Evolutionary conservation across 1,139 yeast species (phyloP), one percentile per base, ranked within the genome.

Genomic region (Hanseniaspora gamundiae): DNA sequence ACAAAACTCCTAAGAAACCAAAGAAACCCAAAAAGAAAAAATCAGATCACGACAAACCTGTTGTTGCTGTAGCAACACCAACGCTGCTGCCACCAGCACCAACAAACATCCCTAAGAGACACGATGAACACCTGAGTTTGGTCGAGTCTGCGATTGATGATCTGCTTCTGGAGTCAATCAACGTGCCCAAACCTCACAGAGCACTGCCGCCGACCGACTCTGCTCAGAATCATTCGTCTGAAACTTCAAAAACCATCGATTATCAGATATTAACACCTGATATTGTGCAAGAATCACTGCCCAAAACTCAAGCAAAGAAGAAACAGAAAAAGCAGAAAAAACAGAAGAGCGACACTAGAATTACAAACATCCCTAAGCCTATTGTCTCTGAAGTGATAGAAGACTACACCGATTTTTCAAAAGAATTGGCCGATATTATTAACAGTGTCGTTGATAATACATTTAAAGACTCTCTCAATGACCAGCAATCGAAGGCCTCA

Each of bases 241-340:
- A 59, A 10, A 57, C 63, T 1, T 46, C 58, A 17, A 57, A 56
- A 41, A 61, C 61, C 4, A 59, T 60, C 45, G 63, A 59, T 47
- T 53, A 50, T 20, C 60, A 59, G 36, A 46, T 60, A 21, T 40
- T 58, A 13, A 5, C 20, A 14, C 6, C 20, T 16, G 16, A 21
- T 19, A 33, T 8, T 13, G 22, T 21, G 16, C 13, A 16, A 33
- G 11, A 33, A 33, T 7, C 39, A 10, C 13, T 17, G n/a, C 14
- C 29, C 22, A 24, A 24, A 21, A 7, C n/a, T 24, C 26, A 24
- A 24, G 9, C 26, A 7, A 24, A 7, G 4, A 36, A 36, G 17
- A 36, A 36, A 22, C 16, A 36, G 28, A 19, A 21, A 22, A 36
- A 21, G n/a, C 22, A 2, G 10, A 14, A 13, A 4, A 16, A 16